Conservation (phyloP, 1,284 basidiomycete genomes). For the Austroboletus rostrupii region DNA sequence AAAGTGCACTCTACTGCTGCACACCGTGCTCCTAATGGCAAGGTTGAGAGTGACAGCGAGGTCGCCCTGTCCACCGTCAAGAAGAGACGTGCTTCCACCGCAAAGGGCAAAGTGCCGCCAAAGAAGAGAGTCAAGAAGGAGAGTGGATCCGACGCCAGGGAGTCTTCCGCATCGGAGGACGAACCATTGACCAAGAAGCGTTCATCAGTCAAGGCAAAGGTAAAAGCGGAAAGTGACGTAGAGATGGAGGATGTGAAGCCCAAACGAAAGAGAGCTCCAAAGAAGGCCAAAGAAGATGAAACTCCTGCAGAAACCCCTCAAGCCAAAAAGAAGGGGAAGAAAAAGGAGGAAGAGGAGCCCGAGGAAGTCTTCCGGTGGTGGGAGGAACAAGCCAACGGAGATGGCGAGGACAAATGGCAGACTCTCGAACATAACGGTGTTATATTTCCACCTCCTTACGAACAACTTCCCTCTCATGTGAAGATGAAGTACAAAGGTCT, state of each 20-base stretch:
- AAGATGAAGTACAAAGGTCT: conserved; percentile 96
- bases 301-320: conserved; percentile 26
- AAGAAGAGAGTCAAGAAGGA: conserved; percentile 71
- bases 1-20: conserved; percentile 38
- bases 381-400: conserved; percentile 67
- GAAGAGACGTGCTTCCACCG: conserved; percentile 38
- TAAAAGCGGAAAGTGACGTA: conserved; percentile 51
- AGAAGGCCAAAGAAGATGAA: conserved; percentile 34
- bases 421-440: conserved; percentile 94
- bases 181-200: conserved; percentile 43
- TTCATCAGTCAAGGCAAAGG: conserved; percentile 46
- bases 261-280: conserved; percentile 39
- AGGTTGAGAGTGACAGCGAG: conserved; percentile 37
- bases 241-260: conserved; percentile 44
- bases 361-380: conserved; percentile 83
- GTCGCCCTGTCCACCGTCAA: conserved; percentile 32
- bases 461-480: conserved; percentile 78
- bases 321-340: conserved; percentile 45
- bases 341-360: conserved; percentile 56
- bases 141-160: conserved; percentile 34
- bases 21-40: conserved; percentile 41
- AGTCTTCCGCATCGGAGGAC: conserved; percentile 39
- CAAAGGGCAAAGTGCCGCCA: conserved; percentile 45
- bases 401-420: conserved; percentile 85
- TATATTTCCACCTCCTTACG: conserved; percentile 93